phyloP scores from a whole-genome alignment of 805 yeast genomes.

The Ogataea nakhonphanomensis region DNA sequence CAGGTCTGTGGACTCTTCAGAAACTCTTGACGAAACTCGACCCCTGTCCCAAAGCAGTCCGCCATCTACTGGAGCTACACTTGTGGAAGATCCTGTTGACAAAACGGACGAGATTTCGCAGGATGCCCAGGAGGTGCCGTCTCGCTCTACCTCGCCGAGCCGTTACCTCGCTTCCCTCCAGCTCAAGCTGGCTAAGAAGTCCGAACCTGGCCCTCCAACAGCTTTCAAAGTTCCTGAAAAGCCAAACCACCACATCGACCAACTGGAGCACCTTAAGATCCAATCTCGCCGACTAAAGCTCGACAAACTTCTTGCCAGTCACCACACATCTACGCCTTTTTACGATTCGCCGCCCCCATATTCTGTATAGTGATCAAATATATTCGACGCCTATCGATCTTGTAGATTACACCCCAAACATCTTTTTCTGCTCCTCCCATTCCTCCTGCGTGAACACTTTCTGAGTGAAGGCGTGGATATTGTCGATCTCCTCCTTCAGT shows the following conservation, averaged over 20 bases:
- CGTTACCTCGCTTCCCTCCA: conserved; percentile 11
- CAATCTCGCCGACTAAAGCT: conserved; percentile 26
- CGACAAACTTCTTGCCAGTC: conserved; percentile 24
- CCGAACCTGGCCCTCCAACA: conserved; percentile 8
- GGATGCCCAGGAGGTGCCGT: too few species aligned
- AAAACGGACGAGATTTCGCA: background rate
- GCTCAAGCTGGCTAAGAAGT: conserved; percentile 13
- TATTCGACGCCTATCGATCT: conserved; percentile 4
- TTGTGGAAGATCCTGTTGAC: conserved; percentile 3
- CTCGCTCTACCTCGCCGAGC: background rate
- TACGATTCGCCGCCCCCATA: conserved; percentile 27
- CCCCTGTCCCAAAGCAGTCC: conserved; percentile 1
- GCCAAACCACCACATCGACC: conserved; percentile 23
- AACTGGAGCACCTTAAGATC: conserved; percentile 24
- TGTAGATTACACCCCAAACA: conserved; percentile 17
- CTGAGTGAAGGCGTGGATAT: conserved; percentile 94
- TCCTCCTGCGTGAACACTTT: conserved; percentile 86
- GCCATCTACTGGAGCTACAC: conserved; percentile 5
- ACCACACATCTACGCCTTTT: conserved; percentile 7
- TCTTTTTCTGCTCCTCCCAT: conserved; percentile 52
- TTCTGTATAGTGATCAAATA: conserved; percentile 14
- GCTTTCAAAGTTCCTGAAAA: conserved; percentile 3
- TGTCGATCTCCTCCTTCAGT: conserved; percentile 77
- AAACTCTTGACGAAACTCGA: background rate
- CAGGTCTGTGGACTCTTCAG: background rate